Conservation (phyloP, 139 green algal species). For the Monoraphidium neglectum region DNA sequence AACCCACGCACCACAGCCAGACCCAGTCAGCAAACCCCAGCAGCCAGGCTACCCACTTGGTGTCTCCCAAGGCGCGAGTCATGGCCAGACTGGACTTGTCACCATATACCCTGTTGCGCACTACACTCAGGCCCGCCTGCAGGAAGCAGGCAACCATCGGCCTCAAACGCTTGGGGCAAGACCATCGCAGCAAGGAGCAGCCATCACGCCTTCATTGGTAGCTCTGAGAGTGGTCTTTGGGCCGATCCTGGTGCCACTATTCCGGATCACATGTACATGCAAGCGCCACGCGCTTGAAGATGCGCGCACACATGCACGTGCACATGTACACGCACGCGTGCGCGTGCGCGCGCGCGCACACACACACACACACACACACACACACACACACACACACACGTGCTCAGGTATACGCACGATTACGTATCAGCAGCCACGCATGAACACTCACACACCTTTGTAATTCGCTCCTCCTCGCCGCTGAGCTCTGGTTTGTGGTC, state of each 20-base stretch:
- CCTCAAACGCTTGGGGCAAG: neutral
- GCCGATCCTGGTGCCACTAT: too few relatives aligned
- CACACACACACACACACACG: neutral
- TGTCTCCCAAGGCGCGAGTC: slow-evolving; percentile 22
- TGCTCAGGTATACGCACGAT: neutral
- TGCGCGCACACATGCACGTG: neutral
- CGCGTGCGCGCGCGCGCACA: neutral
- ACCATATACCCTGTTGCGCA: slow-evolving; percentile 13
- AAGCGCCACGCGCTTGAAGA: neutral
- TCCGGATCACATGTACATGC: neutral
- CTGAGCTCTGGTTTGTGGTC: slow-evolving; percentile 16
- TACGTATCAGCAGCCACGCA: neutral
- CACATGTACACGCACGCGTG: neutral
- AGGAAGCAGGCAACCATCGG: neutral
- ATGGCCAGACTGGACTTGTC: slow-evolving; percentile 21
- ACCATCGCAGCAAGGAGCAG: neutral
- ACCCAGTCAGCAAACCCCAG: too few relatives aligned
- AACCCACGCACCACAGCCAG: too few relatives aligned
- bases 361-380: neutral
- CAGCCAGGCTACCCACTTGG: slow-evolving; percentile 9
- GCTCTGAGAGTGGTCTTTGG: too few relatives aligned
- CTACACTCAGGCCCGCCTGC: slow-evolving; percentile 20
- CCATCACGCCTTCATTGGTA: neutral
- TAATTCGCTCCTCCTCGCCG: slow-evolving; percentile 4
- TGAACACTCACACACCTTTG: neutral